A percentile compares a stretch with the other conserved stretches of the same genome.
phyloP scores from a whole-genome alignment of 2,329 filamentous ascomycete genomes.

The Onygenales sp. region DNA sequence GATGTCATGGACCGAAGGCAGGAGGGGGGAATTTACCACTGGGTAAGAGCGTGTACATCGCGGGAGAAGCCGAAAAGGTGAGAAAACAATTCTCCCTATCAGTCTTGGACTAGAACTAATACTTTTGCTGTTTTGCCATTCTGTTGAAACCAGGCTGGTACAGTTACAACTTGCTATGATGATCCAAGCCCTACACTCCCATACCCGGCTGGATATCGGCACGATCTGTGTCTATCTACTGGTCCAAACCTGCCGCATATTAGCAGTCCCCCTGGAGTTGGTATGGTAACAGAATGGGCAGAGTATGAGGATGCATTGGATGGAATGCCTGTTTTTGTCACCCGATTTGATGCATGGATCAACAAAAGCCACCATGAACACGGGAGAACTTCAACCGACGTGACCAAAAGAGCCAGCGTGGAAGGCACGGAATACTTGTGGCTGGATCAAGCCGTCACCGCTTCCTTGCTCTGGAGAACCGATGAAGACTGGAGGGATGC shows the following conservation, averaged over 20 bases:
- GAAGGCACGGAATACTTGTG: constrained; percentile 9
- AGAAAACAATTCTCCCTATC: background rate
- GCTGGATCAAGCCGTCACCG: background rate
- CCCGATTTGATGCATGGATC: background rate
- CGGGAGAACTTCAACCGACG: background rate
- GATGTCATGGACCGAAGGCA: too few relatives aligned
- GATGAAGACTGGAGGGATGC: background rate
- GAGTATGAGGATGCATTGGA: constrained; percentile 6
- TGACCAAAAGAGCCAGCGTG: background rate
- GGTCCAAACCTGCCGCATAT: background rate
- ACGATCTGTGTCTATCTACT: constrained; percentile 7
- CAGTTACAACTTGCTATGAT: constrained; percentile 6
- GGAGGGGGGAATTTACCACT: background rate
- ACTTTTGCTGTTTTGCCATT: too few relatives aligned
- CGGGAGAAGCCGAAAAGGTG: constrained; percentile 1
- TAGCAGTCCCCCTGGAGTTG: background rate
- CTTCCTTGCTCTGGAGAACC: background rate
- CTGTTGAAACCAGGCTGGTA: background rate
- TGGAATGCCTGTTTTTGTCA: constrained; percentile 6
- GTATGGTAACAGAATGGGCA: constrained; percentile 2
- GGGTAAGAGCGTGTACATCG: background rate
- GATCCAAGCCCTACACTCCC: constrained; percentile 2
- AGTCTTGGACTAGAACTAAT: too few relatives aligned
- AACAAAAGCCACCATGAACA: background rate
- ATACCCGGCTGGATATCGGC: constrained; percentile 5